Conservation (phyloP, 163 green algal genomes). For the Chloroidium sp. region DNA sequence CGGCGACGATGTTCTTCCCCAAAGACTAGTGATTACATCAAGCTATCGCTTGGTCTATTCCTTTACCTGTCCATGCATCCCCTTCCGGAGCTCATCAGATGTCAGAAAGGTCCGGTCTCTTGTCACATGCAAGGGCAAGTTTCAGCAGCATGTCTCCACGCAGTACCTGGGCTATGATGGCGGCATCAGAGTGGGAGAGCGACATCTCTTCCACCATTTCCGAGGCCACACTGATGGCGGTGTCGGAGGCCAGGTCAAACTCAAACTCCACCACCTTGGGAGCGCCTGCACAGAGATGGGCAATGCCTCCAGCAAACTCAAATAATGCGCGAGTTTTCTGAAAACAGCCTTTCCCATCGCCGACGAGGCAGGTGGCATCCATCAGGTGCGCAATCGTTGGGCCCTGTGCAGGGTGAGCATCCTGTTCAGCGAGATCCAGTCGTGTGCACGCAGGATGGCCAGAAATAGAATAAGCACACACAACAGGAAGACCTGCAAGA, state of each 20-base stretch:
- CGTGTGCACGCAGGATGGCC: too few species aligned
- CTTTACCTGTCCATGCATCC: background rate
- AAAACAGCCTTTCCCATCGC: too few species aligned
- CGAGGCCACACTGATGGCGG: conserved; percentile 56
- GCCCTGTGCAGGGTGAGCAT: too few species aligned
- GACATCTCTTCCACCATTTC: conserved; percentile 85
- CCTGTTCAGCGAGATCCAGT: too few species aligned
- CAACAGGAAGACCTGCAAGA: too few species aligned
- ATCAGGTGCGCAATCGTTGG: too few species aligned
- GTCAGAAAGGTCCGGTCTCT: conserved; percentile 4
- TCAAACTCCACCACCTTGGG: conserved; percentile 78
- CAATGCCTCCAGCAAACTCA: background rate
- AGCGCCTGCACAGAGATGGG: conserved; percentile 22
- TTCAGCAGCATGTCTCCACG: conserved; percentile 25
- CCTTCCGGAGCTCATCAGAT: background rate
- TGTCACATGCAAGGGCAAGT: background rate
- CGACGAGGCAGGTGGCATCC: too few species aligned
- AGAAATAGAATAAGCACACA: too few species aligned
- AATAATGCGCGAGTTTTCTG: background rate
- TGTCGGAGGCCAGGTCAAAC: conserved; percentile 73
- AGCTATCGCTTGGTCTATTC: background rate
- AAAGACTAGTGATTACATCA: background rate
- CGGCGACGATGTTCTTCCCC: background rate
- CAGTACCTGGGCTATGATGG: conserved; percentile 52
- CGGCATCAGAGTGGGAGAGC: conserved; percentile 57